Conservation (phyloP, 140 eudicot species). For the Bidens hawaiensis region DNA sequence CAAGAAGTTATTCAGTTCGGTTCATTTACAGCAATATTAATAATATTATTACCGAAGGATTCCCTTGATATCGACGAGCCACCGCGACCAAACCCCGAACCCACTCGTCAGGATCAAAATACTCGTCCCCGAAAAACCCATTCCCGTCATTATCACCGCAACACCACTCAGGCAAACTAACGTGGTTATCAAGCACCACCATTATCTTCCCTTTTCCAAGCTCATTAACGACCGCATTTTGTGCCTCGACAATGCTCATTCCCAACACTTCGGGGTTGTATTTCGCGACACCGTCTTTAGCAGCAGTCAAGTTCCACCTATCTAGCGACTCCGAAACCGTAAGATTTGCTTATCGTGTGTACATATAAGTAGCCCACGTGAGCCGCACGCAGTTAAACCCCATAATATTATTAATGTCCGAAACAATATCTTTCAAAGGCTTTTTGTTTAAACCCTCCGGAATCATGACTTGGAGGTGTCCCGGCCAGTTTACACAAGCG, state of each 20-base stretch:
- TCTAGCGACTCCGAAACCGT: constrained; percentile 33
- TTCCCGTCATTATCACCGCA: constrained; percentile 34
- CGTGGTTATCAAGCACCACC: constrained; percentile 48
- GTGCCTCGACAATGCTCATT: constrained; percentile 37
- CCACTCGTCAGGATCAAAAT: constrained; percentile 39
- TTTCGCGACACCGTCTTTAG: constrained; percentile 22
- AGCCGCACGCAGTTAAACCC: constrained; percentile 48
- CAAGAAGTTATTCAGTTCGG: no score
- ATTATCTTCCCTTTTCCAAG: constrained; percentile 24
- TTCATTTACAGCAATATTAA: no score
- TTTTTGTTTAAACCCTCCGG: constrained; percentile 45
- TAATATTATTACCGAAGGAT: constrained; percentile 34
- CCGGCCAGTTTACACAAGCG: constrained; percentile 45
- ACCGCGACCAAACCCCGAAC: constrained; percentile 32
- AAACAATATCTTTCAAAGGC: constrained; percentile 26
- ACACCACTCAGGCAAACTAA: constrained; percentile 45
- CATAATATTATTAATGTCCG: constrained; percentile 18
- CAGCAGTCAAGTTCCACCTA: constrained; percentile 23
- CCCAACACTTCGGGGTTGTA: constrained; percentile 35
- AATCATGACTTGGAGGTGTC: constrained; percentile 39
- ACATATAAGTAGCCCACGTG: constrained; percentile 47
- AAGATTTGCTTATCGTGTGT: constrained; percentile 25
- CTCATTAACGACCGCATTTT: constrained; percentile 31
- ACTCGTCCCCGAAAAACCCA: constrained; percentile 46
- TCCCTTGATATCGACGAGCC: constrained; percentile 27